Percentiles rank a stretch among this genome's conserved stretches.
These are phyloP conservation scores for Hypoxylon intermedium DNA, from an alignment of 495 filamentous ascomycete genomes.

Conservation along the genomic window DNA sequence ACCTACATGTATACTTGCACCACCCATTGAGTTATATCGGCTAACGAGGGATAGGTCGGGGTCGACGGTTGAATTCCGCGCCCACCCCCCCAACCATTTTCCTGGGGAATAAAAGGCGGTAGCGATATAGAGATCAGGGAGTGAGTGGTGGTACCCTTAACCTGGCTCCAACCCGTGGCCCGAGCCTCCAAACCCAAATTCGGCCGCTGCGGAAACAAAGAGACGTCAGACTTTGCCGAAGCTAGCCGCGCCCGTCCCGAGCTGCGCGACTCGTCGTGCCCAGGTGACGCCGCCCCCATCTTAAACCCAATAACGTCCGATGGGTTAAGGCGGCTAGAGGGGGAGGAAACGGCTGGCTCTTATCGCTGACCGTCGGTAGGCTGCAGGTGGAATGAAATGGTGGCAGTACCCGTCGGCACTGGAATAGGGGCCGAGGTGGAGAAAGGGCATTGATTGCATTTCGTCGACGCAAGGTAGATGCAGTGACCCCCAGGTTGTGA, in stretches of 20 bases:
- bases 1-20: not conserved
- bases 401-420: constrained; percentile 21
- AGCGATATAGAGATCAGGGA: too few relatives aligned
- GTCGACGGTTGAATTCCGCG: constrained; percentile 35
- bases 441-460: not conserved
- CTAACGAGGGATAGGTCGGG: constrained; percentile 27
- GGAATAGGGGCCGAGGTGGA: constrained; percentile 29
- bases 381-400: constrained; percentile 18
- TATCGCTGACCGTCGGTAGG: constrained; percentile 18
- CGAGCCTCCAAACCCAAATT: not conserved
- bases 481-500: not conserved
- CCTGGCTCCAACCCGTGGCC: too few relatives aligned
- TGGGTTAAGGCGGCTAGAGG: constrained; percentile 32
- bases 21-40: constrained; percentile 5
- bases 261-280: constrained; percentile 7
- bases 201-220: constrained; percentile 20
- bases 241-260: constrained; percentile 30
- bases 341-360: not conserved
- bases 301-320: constrained; percentile 18
- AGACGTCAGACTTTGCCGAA: constrained; percentile 38
- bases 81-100: too few relatives aligned
- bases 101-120: too few relatives aligned
- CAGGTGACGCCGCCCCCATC: constrained; percentile 23
- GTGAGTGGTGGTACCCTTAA: too few relatives aligned
- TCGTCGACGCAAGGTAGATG: not conserved